Base-by-base conservation (phyloP, 2,329 filamentous ascomycete genomes). In the Bipolaris gigantea region DNA sequence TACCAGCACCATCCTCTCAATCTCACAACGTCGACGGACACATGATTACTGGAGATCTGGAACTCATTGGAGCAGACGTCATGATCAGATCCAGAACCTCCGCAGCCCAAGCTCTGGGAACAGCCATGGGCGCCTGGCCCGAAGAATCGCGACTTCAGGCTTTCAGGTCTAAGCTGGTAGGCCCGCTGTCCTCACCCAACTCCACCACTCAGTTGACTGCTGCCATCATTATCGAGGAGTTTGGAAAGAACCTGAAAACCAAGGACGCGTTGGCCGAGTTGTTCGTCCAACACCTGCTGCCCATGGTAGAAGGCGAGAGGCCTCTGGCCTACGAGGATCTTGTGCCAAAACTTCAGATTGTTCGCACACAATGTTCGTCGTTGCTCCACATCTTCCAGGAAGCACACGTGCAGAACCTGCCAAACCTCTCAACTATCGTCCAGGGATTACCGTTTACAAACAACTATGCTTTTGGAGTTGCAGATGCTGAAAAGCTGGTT, bases 1-100 rank as follows among this genome's bases (percentile, higher is more conserved):
- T 82, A 8, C 78, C 83, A 1, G 77, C 83, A 1, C 76, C 83
- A 4, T 83, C 89, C n/a, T 85, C 89, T 1, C 56, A 57, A 7
- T 67, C 68, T 7, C 94, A 99, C 74, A 96, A 99, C 73, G 91
- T 99, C 16, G 94, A 99, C 72, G 94, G 92, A 9, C 92, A 96
- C 63, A 97, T 99, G 88, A 92, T 99, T 80, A 90, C 93, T 71
- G 94, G 95, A 47, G 95, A 99, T 67, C 88, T 97, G 42, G 95
- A 99, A 69, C 81, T 99, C 38, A 92, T 99, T 23, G 92, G 94
- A 30, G 84, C 89, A 66, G 94, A 99, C 56, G 87, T 87, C 6
- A 85, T 99, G 73, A 85, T 97, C 45, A 86, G 93, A 57, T 96
- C 92, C 7, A 89, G 93, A 62, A 88, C 95, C n/a, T 89, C 86